Evolutionary conservation across 2,329 filamentous ascomycete species (phyloP).

Genomic region (Diplodia sapinea): DNA sequence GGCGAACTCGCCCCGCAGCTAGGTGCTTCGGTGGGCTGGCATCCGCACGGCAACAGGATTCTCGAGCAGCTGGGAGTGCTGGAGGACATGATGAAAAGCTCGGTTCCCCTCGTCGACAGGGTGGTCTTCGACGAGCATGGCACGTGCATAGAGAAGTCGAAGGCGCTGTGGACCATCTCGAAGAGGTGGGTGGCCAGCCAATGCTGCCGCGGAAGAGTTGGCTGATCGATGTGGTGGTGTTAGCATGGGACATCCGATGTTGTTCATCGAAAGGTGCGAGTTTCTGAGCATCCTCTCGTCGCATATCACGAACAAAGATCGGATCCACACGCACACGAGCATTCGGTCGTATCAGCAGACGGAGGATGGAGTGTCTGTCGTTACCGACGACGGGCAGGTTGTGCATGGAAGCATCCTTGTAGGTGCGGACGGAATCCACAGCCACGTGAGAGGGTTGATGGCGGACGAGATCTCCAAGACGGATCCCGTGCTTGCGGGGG

Average conservation of each 20-base stretch:
- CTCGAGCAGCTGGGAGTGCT: constrained; percentile 37
- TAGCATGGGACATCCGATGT: not conserved
- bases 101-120: not conserved
- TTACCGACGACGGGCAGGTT: constrained; percentile 33
- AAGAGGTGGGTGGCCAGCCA: not conserved
- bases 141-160: not conserved
- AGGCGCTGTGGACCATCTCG: not conserved
- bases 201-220: not conserved
- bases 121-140: constrained; percentile 1
- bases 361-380: constrained; percentile 32
- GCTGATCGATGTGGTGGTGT: not conserved
- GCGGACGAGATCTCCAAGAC: constrained; percentile 15
- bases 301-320: constrained; percentile 35
- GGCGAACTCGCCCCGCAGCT: constrained; percentile 35
- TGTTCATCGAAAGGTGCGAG: constrained; percentile 8
- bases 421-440: constrained; percentile 26
- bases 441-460: constrained; percentile 14
- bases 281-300: constrained; percentile 30
- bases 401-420: constrained; percentile 14
- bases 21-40: constrained; percentile 37
- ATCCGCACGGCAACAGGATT: constrained; percentile 35
- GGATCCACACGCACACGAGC: constrained; percentile 31
- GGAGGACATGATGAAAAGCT: not conserved
- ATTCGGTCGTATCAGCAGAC: not conserved
- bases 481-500: not conserved